These are phyloP conservation scores for Sporothrix dimorphospora DNA, from an alignment of 2,329 filamentous ascomycete species.

Conservation along the genomic window DNA sequence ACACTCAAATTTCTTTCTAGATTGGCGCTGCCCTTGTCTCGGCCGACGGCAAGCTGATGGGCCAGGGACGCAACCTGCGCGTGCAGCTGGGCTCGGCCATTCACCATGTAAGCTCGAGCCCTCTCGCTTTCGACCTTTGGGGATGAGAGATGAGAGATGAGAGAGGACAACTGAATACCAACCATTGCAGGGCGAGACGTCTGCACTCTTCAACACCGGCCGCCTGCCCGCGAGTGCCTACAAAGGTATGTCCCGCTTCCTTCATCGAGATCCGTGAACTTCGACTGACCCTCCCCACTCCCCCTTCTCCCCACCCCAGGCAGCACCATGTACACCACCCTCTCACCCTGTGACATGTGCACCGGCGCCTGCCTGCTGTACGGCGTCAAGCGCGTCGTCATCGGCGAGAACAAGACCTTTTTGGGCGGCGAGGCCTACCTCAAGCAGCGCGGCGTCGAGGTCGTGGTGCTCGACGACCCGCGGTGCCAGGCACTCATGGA, in stretches of 20 bases:
- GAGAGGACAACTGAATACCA: not conserved
- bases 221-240: conserved; percentile 71
- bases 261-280: too few species aligned
- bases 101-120: conserved; percentile 63
- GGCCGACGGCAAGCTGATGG: conserved; percentile 69
- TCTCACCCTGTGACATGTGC: conserved; percentile 82
- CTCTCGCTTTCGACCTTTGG: too few species aligned
- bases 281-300: not conserved
- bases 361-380: conserved; percentile 78
- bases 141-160: too few species aligned
- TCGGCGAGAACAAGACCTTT: conserved; percentile 78
- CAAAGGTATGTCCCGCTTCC: conserved; percentile 39
- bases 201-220: conserved; percentile 73
- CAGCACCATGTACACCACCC: conserved; percentile 81
- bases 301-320: conserved; percentile 47
- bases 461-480: conserved; percentile 68
- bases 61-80: conserved; percentile 74
- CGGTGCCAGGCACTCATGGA: conserved; percentile 72
- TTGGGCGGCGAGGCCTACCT: conserved; percentile 74
- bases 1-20: conserved; percentile 40
- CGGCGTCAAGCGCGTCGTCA: conserved; percentile 72
- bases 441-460: conserved; percentile 68
- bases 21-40: conserved; percentile 65
- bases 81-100: conserved; percentile 72
- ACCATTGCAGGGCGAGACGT: conserved; percentile 61